A percentile compares a stretch with the other conserved stretches of the same genome.
Evolutionary conservation across 148 eudicot genomes (phyloP).

Genomic region (Silene uniflora): DNA sequence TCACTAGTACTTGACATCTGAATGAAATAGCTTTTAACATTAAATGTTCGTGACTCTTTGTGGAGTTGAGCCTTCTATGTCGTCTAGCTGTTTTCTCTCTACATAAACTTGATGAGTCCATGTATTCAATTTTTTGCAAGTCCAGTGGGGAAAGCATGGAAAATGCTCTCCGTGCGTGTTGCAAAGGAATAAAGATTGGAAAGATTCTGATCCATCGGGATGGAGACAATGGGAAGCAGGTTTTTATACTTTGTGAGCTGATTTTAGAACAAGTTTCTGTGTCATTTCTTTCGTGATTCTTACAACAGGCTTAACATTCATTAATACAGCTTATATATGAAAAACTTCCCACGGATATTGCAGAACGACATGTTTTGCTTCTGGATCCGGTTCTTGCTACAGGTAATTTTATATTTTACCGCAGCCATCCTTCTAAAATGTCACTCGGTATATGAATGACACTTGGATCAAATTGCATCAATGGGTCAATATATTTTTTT

Average conservation of each 20-base stretch:
- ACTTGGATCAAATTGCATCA: not conserved
- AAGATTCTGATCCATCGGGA: constrained; percentile 93
- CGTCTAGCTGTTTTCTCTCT: not conserved
- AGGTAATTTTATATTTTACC: constrained; percentile 36
- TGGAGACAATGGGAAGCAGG: constrained; percentile 98
- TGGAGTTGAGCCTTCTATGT: not conserved
- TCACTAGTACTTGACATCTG: not conserved
- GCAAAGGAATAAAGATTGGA: constrained; percentile 97
- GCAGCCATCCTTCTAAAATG: not conserved
- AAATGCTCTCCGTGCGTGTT: constrained; percentile 95
- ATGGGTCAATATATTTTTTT: not conserved
- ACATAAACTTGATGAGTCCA: not conserved
- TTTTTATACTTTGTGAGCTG: constrained; percentile 15
- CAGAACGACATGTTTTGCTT: constrained; percentile 90
- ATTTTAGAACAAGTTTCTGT: not conserved
- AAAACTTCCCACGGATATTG: constrained; percentile 85
- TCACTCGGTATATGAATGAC: not conserved
- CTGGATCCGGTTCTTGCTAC: constrained; percentile 96
- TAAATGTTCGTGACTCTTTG: not conserved
- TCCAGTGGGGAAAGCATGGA: constrained; percentile 98
- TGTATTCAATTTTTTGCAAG: not conserved
- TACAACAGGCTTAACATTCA: not conserved
- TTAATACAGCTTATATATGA: constrained; percentile 86
- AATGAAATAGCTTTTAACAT: not conserved
- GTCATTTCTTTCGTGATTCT: constrained; percentile 4